Conservation (phyloP, 2,329 filamentous ascomycete species). For the Fusarium sp. region DNA sequence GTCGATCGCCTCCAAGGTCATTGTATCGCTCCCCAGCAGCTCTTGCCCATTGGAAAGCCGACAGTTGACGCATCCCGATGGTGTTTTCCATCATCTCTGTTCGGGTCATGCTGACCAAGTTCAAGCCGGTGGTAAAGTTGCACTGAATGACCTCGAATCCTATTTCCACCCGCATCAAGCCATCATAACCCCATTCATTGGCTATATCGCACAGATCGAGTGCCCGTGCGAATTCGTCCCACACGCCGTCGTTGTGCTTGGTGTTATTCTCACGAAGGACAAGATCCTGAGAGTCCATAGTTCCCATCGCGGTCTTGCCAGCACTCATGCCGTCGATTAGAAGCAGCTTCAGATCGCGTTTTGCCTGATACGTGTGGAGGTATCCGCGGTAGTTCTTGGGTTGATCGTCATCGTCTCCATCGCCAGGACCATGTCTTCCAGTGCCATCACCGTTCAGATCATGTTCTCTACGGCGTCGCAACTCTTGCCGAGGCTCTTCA, state of each 20-base stretch:
- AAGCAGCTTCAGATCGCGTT: slow-evolving; percentile 67
- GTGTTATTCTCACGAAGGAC: slow-evolving; percentile 62
- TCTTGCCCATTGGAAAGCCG: slow-evolving; percentile 54
- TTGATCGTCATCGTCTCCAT: slow-evolving; percentile 12
- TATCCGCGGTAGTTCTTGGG: slow-evolving; percentile 60
- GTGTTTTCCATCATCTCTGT: slow-evolving; percentile 32
- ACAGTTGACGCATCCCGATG: slow-evolving; percentile 41
- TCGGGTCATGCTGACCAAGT: slow-evolving; percentile 49
- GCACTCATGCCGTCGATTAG: slow-evolving; percentile 79
- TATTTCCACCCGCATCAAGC: slow-evolving; percentile 74
- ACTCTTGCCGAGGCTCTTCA: slow-evolving; percentile 14
- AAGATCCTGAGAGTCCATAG: slow-evolving; percentile 74
- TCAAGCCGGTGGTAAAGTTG: slow-evolving; percentile 63
- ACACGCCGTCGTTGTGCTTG: slow-evolving; percentile 1
- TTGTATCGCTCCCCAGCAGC: slow-evolving; percentile 59
- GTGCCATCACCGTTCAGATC: background rate
- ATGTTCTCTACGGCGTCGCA: slow-evolving; percentile 9
- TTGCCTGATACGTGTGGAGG: slow-evolving; percentile 74
- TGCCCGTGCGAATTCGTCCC: slow-evolving; percentile 65
- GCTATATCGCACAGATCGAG: slow-evolving; percentile 66
- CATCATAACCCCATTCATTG: slow-evolving; percentile 68
- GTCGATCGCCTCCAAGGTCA: slow-evolving; percentile 56
- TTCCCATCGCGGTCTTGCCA: slow-evolving; percentile 73
- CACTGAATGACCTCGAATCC: slow-evolving; percentile 80
- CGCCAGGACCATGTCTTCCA: background rate